phyloP scores from a whole-genome alignment of 2,329 filamentous ascomycete genomes.

The Pseudocercospora fijiensis region DNA sequence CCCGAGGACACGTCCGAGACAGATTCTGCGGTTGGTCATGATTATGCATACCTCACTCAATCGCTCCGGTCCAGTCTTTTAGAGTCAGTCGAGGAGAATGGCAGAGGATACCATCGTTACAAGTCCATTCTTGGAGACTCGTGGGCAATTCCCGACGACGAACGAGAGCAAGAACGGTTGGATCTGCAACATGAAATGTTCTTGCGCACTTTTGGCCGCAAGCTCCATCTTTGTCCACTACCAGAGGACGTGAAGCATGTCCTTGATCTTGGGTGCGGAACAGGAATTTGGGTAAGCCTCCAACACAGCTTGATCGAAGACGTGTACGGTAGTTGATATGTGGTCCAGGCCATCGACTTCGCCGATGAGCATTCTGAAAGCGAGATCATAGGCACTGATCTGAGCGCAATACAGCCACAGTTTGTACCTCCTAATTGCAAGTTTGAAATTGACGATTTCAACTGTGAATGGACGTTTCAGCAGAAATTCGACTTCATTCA shows the following conservation, averaged over 20 bases:
- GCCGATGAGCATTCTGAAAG: slow-evolving; percentile 27
- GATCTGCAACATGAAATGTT: slow-evolving; percentile 39
- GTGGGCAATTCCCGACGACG: slow-evolving; percentile 39
- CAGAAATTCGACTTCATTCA: slow-evolving; percentile 30
- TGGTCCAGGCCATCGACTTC: slow-evolving; percentile 35
- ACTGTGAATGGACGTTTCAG: slow-evolving; percentile 15
- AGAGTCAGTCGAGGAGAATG: slow-evolving; percentile 15
- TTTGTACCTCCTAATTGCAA: slow-evolving; percentile 10
- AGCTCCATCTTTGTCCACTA: slow-evolving; percentile 46
- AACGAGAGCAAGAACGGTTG: slow-evolving; percentile 34
- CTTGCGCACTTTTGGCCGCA: slow-evolving; percentile 29
- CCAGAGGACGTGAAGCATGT: slow-evolving; percentile 42
- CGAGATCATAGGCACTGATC: slow-evolving; percentile 28
- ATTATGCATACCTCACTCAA: slow-evolving; percentile 8
- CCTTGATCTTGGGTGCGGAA: slow-evolving; percentile 51
- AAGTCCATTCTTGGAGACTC: slow-evolving; percentile 25
- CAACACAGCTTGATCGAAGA: background rate
- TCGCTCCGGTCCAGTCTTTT: slow-evolving; percentile 7
- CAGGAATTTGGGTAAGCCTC: slow-evolving; percentile 25
- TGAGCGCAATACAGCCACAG: slow-evolving; percentile 30
- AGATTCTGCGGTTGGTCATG: slow-evolving; percentile 10
- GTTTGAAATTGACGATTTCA: slow-evolving; percentile 9
- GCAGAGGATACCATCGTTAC: slow-evolving; percentile 19
- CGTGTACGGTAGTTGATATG: background rate
- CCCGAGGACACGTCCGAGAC: slow-evolving; percentile 1